These are phyloP conservation scores for Cicer bijugum DNA, from an alignment of 306 rosid genomes.

Conservation along the genomic window DNA sequence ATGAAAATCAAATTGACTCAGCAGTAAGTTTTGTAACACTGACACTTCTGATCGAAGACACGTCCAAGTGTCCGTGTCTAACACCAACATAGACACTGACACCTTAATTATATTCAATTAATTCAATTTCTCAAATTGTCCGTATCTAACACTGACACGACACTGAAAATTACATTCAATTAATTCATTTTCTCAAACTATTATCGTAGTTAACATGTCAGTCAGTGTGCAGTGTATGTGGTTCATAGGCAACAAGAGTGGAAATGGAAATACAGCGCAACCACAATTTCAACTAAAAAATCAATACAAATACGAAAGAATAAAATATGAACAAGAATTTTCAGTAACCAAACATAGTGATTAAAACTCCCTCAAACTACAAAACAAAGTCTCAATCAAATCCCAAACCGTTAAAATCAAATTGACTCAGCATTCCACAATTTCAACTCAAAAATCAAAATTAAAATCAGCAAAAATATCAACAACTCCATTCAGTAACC, in stretches of 20 bases:
- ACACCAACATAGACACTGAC: too few species aligned
- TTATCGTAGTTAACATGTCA: too few species aligned
- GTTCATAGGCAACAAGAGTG: too few species aligned
- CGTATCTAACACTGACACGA: too few species aligned
- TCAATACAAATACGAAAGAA: background rate
- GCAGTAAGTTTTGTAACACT: slow-evolving; percentile 1
- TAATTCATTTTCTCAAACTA: too few species aligned
- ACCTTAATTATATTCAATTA: too few species aligned
- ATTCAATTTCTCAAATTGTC: too few species aligned
- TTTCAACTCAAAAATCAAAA: background rate
- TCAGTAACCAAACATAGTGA: slow-evolving; percentile 13
- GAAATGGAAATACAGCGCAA: background rate
- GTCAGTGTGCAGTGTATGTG: too few species aligned
- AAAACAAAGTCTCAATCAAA: slow-evolving; percentile 1
- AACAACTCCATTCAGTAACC: background rate
- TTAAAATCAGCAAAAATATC: background rate
- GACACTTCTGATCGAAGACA: background rate
- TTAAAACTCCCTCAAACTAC: slow-evolving; percentile 19
- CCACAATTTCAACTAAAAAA: background rate
- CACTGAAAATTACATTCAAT: too few species aligned
- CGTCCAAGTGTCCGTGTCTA: too few species aligned
- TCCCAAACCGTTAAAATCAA: background rate
- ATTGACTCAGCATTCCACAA: slow-evolving; percentile 12
- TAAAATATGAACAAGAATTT: background rate
- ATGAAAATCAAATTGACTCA: background rate